Percentiles rank a stretch among this genome's conserved stretches.
Conservation (phyloP, 2,329 filamentous ascomycete genomes). For the Pseudogymnoascus sp. region DNA sequence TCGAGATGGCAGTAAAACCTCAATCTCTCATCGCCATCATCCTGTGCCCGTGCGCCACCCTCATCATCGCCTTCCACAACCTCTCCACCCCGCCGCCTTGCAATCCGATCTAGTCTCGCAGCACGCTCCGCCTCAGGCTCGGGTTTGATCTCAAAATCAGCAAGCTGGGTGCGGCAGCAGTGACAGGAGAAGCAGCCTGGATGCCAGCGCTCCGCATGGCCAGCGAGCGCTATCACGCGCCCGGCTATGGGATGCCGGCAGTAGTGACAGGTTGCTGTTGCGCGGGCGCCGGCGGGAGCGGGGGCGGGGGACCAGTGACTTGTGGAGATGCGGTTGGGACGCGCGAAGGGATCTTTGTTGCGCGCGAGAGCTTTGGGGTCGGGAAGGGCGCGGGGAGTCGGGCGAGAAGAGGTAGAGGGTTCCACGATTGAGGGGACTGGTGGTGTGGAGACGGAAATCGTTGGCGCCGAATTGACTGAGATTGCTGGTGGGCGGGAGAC, state of each 20-base stretch:
- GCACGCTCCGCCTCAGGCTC: slow-evolving; percentile 68
- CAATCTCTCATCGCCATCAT: slow-evolving; percentile 64
- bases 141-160: slow-evolving; percentile 92
- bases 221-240: slow-evolving; percentile 77
- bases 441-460: slow-evolving; percentile 24
- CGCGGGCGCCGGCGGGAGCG: slow-evolving; percentile 36
- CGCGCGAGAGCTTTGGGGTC: slow-evolving; percentile 31
- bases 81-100: slow-evolving; percentile 52
- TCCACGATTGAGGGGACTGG: slow-evolving; percentile 29
- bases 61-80: slow-evolving; percentile 50
- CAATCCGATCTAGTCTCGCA: slow-evolving; percentile 68
- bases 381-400: slow-evolving; percentile 28
- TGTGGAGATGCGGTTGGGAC: slow-evolving; percentile 21
- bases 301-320: slow-evolving; percentile 50
- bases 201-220: slow-evolving; percentile 70
- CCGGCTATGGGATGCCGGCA: slow-evolving; percentile 82
- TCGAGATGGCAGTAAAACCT: slow-evolving; percentile 98
- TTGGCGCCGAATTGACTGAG: slow-evolving; percentile 38
- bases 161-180: slow-evolving; percentile 76
- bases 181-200: slow-evolving; percentile 89
- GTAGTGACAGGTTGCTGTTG: slow-evolving; percentile 71
- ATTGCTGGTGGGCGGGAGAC: slow-evolving; percentile 36
- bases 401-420: slow-evolving; percentile 14
- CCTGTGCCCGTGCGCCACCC: slow-evolving; percentile 50
- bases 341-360: slow-evolving; percentile 30